Evolutionary conservation across 176 grass and related monocot genomes (phyloP), one percentile per base, ranked within the genome.

Genomic region (Eleusine indica): DNA sequence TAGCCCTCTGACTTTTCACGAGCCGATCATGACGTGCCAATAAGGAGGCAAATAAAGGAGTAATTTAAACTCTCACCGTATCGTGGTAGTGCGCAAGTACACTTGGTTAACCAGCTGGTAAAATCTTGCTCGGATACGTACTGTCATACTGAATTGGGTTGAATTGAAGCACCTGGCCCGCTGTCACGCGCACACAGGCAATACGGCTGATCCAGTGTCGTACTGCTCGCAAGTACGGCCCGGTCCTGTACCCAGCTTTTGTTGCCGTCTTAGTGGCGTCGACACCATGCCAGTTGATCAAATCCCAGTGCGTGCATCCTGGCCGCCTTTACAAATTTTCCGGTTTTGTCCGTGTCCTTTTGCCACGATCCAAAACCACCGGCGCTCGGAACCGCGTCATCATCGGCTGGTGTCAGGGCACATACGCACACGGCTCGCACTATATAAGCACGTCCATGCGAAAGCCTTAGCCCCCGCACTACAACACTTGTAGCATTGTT

Each of bases 381-480:
- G 5, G 67, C 79, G 49, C 18, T 18, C 70, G 66, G 21, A 25
- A 49, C 47, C 32, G 43, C 73, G 86, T 83, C 86, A 78, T 14
- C 86, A 78, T 14, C 62, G 3, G 12, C 10, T 37, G 48, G 39
- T 18, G 38, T 14, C 1, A 43, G 22, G 28, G 25, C 80, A n/a
- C 74, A 0, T 39, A 3, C 49, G 9, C 72, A 0, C 14, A 2
- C 1, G 25, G 25, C 49, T 6, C 0, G 4, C 21, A 13, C 81
- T 74, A 82, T 86, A 89, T 77, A 90, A 60, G 73, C 49, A 35
- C 88, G 48, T 77, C 44, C 65, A 76, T 10, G 8, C 73, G 71
- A 41, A 39, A 82, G 73, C 78, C 67, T 43, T 67, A 77, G 38
- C 73, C 10, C 77, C 0, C 53, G 38, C 82, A 75, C 30, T 74